phyloP scores from a whole-genome alignment of 2,329 filamentous ascomycete species.

The Nemania diffusa region DNA sequence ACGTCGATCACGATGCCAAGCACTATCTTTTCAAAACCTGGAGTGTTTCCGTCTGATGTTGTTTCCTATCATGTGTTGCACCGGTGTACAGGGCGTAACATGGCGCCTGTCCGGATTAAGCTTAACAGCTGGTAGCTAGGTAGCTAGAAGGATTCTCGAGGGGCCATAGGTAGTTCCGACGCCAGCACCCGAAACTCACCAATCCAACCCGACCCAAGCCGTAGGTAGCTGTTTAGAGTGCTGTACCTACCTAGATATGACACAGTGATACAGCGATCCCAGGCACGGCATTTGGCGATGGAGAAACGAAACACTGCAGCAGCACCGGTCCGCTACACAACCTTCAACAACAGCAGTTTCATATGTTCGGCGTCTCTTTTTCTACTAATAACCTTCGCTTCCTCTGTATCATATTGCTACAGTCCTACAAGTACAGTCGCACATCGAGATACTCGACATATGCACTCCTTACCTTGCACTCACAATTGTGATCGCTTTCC shows the following conservation, averaged over 20 bases:
- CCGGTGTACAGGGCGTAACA: not conserved
- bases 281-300: constrained; percentile 6
- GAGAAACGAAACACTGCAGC: constrained; percentile 34
- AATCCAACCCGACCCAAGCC: not conserved
- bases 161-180: constrained; percentile 13
- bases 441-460: not conserved
- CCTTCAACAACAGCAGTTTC: constrained; percentile 35
- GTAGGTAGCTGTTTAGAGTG: not conserved
- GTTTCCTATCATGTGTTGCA: constrained; percentile 10
- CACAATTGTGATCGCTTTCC: not conserved
- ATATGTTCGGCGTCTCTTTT: not conserved
- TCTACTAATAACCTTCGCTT: not conserved
- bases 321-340: constrained; percentile 14
- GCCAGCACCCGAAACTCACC: constrained; percentile 4
- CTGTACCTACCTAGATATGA: not conserved
- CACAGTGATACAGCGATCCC: constrained; percentile 22
- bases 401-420: not conserved
- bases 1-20: not conserved
- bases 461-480: not conserved
- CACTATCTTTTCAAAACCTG: constrained; percentile 21
- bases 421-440: not conserved
- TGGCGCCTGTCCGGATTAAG: constrained; percentile 23
- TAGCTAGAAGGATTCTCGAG: constrained; percentile 20
- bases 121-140: constrained; percentile 21
- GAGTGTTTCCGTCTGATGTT: constrained; percentile 36